Evolutionary conservation across 1,284 basidiomycete species (phyloP), one percentile per base, ranked within the genome.

Genomic region (Cryptococcus maquisensis): DNA sequence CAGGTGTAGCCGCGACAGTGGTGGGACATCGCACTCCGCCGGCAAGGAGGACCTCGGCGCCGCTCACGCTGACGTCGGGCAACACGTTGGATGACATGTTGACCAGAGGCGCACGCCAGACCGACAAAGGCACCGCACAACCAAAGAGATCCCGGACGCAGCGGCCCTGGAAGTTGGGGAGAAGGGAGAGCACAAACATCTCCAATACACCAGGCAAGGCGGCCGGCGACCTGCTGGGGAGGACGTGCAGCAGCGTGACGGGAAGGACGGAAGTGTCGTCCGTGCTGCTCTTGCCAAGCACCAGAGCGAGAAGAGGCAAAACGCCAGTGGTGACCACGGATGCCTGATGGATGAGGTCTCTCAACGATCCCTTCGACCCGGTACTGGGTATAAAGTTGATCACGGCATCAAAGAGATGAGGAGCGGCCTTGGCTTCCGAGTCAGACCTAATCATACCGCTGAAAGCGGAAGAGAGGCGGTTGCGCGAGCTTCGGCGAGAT

Each of bases 331-430:
- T 71, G 3, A 68, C 39, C 0, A 70, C 60, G 1, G 68, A 61
- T 2, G 67, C 57, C 54, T 64, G 60, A 46, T 73, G 69, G 16
- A 73, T 60, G 64, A 73, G 67, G 7, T 66, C 62, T 47, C 66
- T 63, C 42, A 73, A 47, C 0, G 57, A 61, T 3, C 53, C 35
- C 53, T 55, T 55, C 2, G 64, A 45, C 28, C 28, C 28, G 10
- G 28, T 6, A 32, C 28, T 32, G 0, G 69, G 66, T 24, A 73
- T 57, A 44, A 73, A 68, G 59, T 73, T 68, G 60, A 73, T 51
- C 16, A 72, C 61, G 1, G 66, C 67, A 51, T 73, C 71, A 46
- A 73, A 64, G 18, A 62, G 23, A 41, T 39, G 45, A 13, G 9
- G 24, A 8, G 15, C 43, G 16, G 7, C 15, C 16, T 16, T 24